These are phyloP conservation scores for Venturia nashicola DNA, from an alignment of 2,329 filamentous ascomycete genomes.

Conservation along the genomic window DNA sequence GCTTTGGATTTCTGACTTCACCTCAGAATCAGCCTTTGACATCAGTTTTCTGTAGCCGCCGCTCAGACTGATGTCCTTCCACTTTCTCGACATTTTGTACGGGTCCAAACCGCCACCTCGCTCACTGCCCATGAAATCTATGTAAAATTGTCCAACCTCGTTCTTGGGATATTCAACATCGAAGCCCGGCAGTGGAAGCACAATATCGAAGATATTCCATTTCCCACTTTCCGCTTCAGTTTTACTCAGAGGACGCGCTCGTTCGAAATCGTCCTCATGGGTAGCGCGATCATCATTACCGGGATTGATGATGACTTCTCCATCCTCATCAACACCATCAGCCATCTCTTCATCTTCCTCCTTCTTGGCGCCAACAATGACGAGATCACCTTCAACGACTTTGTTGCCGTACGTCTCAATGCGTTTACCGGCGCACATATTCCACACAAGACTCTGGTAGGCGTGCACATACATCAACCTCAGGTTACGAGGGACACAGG, in stretches of 20 bases:
- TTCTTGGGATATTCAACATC: conserved; percentile 81
- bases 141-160: conserved; percentile 71
- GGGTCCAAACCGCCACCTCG: conserved; percentile 72
- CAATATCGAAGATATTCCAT: conserved; percentile 76
- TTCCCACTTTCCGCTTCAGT: conserved; percentile 67
- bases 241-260: conserved; percentile 60
- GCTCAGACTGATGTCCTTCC: conserved; percentile 78
- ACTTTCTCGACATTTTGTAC: conserved; percentile 70
- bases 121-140: conserved; percentile 69
- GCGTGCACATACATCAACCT: conserved; percentile 94
- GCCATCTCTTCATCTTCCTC: conserved; percentile 23
- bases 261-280: conserved; percentile 46
- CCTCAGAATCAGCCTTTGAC: conserved; percentile 50
- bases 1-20: conserved; percentile 55
- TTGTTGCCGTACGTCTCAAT: conserved; percentile 62
- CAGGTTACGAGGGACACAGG: conserved; percentile 67
- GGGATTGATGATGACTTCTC: conserved; percentile 54
- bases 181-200: conserved; percentile 85
- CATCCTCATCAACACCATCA: conserved; percentile 42
- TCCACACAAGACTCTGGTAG: conserved; percentile 93
- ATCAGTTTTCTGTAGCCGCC: conserved; percentile 83
- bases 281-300: conserved; percentile 42
- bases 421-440: conserved; percentile 67
- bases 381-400: conserved; percentile 76
- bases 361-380: conserved; percentile 50